Conservation (phyloP, 2,329 filamentous ascomycete species). For the Didymella pinodella region DNA sequence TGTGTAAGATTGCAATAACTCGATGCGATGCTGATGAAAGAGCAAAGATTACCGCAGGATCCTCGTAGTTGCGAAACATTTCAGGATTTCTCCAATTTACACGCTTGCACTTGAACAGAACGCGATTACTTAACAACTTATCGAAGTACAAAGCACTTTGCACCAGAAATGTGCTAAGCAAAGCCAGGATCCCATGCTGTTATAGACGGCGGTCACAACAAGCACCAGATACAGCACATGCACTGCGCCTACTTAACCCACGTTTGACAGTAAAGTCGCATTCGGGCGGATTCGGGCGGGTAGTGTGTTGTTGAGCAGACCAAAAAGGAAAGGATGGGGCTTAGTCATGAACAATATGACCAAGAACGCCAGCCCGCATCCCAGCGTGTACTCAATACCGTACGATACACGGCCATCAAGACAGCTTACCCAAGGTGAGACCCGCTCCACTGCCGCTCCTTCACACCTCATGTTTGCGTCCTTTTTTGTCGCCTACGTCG, state of each 20-base stretch:
- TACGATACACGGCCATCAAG: slow-evolving; percentile 20
- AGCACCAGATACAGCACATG: neutral
- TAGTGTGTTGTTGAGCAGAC: neutral
- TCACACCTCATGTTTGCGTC: neutral
- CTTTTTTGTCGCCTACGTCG: neutral
- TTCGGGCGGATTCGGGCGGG: neutral
- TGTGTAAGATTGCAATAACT: neutral
- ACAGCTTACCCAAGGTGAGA: slow-evolving; percentile 22
- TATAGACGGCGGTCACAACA: neutral
- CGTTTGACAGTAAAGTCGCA: neutral
- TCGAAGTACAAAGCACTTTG: neutral
- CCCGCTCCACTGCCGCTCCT: slow-evolving; percentile 5
- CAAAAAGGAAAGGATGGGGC: neutral
- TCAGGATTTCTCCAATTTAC: neutral
- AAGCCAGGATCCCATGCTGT: neutral
- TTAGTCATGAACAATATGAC: slow-evolving; percentile 12
- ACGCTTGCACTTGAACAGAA: slow-evolving; percentile 4
- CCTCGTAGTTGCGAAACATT: slow-evolving; percentile 7
- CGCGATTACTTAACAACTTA: neutral
- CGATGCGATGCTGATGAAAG: neutral
- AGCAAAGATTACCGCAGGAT: slow-evolving; percentile 7
- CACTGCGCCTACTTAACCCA: neutral
- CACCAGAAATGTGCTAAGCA: neutral
- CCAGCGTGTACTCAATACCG: slow-evolving; percentile 8
- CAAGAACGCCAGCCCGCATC: neutral